Percentiles rank a stretch among this genome's conserved stretches.
Evolutionary conservation across 805 yeast species (phyloP).

Genomic region (Candida silvicultrix): DNA sequence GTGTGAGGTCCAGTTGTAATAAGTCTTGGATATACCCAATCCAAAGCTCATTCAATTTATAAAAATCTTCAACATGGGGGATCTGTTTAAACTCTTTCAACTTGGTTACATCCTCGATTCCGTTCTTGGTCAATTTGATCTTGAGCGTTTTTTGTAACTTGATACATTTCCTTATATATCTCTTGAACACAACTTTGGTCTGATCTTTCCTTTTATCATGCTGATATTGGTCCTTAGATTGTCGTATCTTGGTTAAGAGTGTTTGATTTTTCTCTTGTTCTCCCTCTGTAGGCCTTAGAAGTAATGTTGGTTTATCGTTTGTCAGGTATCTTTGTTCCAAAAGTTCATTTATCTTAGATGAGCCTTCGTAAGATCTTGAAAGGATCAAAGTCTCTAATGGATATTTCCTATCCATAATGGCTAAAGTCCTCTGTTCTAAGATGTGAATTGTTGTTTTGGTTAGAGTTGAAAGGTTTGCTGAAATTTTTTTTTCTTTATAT

Average conservation of each 20-base stretch:
- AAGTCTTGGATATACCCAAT: constrained; percentile 56
- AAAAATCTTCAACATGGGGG: constrained; percentile 44
- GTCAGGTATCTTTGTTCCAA: constrained; percentile 27
- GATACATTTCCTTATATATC: constrained; percentile 19
- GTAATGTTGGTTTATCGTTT: constrained; percentile 23
- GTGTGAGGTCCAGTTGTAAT: constrained; percentile 29
- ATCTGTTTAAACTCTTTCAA: constrained; percentile 18
- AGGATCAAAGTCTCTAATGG: constrained; percentile 17
- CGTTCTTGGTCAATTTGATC: constrained; percentile 15
- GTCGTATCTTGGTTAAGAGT: constrained; percentile 8
- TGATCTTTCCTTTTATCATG: constrained; percentile 21
- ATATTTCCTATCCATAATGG: constrained; percentile 17
- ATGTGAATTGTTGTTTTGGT: not conserved
- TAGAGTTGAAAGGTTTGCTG: not conserved
- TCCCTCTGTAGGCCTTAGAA: constrained; percentile 29
- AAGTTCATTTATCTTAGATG: constrained; percentile 23
- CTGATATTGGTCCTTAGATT: constrained; percentile 11
- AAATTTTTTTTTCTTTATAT: not conserved
- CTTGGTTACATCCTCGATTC: constrained; percentile 9
- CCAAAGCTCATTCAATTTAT: constrained; percentile 65
- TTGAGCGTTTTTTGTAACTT: constrained; percentile 18
- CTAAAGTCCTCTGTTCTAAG: not conserved
- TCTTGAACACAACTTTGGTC: constrained; percentile 25
- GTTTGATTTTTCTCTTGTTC: constrained; percentile 18
- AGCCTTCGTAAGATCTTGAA: constrained; percentile 12